A percentile compares a stretch with the other conserved stretches of the same genome.
These are phyloP conservation scores for Teratosphaeria gauchensis DNA, from an alignment of 2,329 filamentous ascomycete species.

Conservation along the genomic window DNA sequence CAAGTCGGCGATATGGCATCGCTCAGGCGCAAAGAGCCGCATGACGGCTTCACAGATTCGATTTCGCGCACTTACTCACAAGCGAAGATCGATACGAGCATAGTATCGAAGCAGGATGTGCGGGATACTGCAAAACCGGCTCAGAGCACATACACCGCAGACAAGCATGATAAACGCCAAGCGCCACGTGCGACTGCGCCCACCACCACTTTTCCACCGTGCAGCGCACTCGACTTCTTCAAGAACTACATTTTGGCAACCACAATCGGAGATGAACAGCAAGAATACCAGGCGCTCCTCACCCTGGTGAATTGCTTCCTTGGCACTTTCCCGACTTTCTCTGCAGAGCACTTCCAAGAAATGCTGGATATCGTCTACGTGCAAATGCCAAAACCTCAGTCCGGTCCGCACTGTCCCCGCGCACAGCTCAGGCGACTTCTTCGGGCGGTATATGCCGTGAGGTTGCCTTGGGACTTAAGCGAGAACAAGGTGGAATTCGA, in stretches of 20 bases:
- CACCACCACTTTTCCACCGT: background rate
- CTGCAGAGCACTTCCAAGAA: background rate
- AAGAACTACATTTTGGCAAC: background rate
- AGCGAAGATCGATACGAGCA: too few species aligned
- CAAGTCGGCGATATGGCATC: background rate
- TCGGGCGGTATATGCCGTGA: background rate
- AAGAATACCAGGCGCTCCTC: background rate
- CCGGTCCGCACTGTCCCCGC: background rate
- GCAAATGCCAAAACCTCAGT: background rate
- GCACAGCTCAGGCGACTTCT: background rate
- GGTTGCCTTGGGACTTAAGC: background rate
- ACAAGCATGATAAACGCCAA: background rate
- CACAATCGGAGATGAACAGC: background rate
- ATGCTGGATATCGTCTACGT: background rate
- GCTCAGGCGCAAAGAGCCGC: background rate
- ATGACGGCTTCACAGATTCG: background rate
- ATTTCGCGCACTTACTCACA: background rate
- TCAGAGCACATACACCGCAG: background rate
- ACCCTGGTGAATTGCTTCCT: background rate
- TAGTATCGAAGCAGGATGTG: too few species aligned
- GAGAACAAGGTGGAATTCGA: background rate
- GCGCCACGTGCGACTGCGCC: background rate
- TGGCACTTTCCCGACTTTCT: background rate
- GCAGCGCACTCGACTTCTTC: background rate
- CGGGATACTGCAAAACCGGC: too few species aligned